Evolutionary conservation across 345 rosid genomes (phyloP).

Genomic region (Brassica carinata): DNA sequence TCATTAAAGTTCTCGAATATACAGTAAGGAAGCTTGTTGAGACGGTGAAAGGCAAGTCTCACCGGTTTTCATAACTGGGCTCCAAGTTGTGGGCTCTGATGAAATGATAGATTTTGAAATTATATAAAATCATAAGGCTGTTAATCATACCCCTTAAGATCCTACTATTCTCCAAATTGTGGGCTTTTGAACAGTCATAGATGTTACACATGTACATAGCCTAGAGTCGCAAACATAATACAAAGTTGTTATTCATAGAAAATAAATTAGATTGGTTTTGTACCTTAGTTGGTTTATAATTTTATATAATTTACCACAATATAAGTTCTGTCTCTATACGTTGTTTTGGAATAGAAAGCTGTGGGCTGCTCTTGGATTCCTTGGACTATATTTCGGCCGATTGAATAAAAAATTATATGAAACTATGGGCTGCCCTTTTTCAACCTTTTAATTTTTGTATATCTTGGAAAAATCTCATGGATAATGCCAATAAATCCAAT

Average conservation of each 20-base stretch:
- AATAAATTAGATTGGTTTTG: neutral
- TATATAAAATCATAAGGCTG: neutral
- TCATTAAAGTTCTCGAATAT: neutral
- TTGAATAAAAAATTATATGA: neutral
- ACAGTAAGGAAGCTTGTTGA: neutral
- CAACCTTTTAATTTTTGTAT: neutral
- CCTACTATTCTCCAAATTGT: no score
- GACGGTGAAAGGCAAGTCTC: neutral
- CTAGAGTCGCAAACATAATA: neutral
- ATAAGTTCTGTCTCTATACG: neutral
- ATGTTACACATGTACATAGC: no score
- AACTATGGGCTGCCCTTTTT: conserved; percentile 24
- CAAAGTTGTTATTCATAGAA: neutral
- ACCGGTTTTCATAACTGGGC: neutral
- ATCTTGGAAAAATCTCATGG: neutral
- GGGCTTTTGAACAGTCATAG: no score
- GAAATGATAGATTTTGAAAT: neutral
- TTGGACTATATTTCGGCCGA: conserved; percentile 7
- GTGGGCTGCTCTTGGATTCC: conserved; percentile 22
- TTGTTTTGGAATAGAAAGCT: conserved; percentile 6
- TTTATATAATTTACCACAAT: neutral
- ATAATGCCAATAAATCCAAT: neutral
- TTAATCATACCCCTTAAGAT: neutral
- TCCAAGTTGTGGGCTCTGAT: conserved; percentile 1
- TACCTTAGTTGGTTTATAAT: neutral